Percentiles rank a stretch among this genome's conserved stretches.
Evolutionary conservation across 768 basidiomycete species (phyloP).

Genomic region (Suillus subaureus): DNA sequence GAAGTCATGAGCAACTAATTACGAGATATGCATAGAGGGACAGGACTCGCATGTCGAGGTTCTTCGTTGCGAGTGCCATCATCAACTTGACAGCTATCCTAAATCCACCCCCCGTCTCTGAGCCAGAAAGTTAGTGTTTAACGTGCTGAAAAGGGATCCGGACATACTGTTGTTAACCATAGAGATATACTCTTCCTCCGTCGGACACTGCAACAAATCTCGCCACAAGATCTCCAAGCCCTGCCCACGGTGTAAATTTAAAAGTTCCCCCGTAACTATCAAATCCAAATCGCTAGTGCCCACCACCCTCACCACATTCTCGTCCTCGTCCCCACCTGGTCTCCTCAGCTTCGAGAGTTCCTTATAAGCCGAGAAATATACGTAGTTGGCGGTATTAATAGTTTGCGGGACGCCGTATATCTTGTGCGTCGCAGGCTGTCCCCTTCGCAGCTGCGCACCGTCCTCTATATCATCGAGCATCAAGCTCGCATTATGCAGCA

Average conservation of each 20-base stretch:
- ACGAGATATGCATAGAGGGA: not conserved
- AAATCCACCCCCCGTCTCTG: constrained; percentile 95
- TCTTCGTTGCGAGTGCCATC: constrained; percentile 84
- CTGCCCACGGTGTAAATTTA: constrained; percentile 93
- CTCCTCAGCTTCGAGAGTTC: constrained; percentile 50
- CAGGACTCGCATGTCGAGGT: constrained; percentile 53
- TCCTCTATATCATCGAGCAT: constrained; percentile 98
- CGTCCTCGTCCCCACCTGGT: not conserved
- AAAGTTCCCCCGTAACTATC: constrained; percentile 52
- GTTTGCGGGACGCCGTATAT: constrained; percentile 97
- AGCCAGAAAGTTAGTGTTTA: constrained; percentile 7
- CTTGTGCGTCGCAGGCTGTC: constrained; percentile 88
- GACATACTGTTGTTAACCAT: constrained; percentile 94
- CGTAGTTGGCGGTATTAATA: constrained; percentile 96
- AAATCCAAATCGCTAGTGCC: constrained; percentile 78
- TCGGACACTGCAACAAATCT: constrained; percentile 87
- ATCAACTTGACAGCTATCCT: constrained; percentile 92
- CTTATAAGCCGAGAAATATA: constrained; percentile 92
- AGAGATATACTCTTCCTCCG: constrained; percentile 89
- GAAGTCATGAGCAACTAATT: not conserved
- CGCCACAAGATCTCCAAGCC: constrained; percentile 95
- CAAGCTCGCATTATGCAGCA: constrained; percentile 93
- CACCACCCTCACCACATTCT: constrained; percentile 29
- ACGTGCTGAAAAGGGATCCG: constrained; percentile 19
- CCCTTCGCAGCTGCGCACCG: constrained; percentile 82